Evolutionary conservation across 345 rosid species (phyloP).

Genomic region (Eutrema japonicum): DNA sequence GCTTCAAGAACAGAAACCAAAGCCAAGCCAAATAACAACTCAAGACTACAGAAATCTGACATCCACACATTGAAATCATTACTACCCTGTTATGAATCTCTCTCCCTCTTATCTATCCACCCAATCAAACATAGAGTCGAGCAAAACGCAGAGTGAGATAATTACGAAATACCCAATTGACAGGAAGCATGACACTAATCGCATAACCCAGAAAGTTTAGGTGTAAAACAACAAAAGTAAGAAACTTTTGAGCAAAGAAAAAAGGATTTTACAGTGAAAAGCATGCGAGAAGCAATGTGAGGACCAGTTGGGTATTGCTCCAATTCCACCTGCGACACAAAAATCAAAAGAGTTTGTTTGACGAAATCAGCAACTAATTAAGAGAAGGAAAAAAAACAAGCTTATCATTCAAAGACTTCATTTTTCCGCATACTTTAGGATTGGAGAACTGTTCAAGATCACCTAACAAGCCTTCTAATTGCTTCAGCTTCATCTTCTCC

Average conservation of each 20-base stretch:
- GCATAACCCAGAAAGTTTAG: background rate
- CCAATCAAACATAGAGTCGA: background rate
- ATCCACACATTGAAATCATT: constrained; percentile 2
- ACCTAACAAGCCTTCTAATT: constrained; percentile 78
- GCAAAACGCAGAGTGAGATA: background rate
- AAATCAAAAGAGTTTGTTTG: background rate
- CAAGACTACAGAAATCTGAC: background rate
- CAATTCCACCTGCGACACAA: constrained; percentile 66
- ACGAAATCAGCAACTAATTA: background rate
- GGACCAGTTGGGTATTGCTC: constrained; percentile 98
- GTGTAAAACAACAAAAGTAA: background rate
- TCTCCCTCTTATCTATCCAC: background rate
- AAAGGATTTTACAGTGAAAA: constrained; percentile 60
- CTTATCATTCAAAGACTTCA: background rate
- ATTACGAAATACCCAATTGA: background rate
- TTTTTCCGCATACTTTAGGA: constrained; percentile 60
- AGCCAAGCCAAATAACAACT: background rate
- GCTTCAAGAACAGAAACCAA: constrained; percentile 12
- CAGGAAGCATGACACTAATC: background rate
- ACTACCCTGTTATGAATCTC: constrained; percentile 1
- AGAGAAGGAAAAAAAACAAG: no score
- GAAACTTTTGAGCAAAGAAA: constrained; percentile 18
- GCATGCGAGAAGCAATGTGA: constrained; percentile 96
- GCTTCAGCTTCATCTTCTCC: constrained; percentile 82
- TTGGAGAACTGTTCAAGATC: constrained; percentile 72